Evolutionary conservation across 257 asterid genomes (phyloP), one percentile per base, ranked within the genome.

Genomic region (Thymus mandschuricus): DNA sequence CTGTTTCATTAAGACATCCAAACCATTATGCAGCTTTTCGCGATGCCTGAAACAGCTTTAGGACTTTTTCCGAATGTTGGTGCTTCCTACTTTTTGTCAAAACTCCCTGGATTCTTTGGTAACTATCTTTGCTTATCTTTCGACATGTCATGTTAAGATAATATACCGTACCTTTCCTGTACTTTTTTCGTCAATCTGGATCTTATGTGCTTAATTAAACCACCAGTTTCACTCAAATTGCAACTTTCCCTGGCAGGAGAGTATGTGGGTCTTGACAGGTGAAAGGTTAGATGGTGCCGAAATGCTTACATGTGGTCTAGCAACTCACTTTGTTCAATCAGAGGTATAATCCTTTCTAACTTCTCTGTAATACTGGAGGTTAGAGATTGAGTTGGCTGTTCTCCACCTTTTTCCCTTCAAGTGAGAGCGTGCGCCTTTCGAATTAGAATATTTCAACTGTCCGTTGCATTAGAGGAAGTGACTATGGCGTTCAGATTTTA

Each of bases 1-100:
- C 8, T 56, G 31, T 65, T 61, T 28, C 63, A 27, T 61, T 55
- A 44, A 57, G 30, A 52, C 51, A 51, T 63, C 38, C 57, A 63
- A 21, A 54, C 61, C 60, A 80, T 77, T 68, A 60, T 81, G 84
- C 87, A 94, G 98, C 90, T 89, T 81, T 94, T 88, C 77, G 95
- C 98, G 12, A 91, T 94, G 98, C 97, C 98, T 67, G 97, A 94
- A 87, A 91, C 98, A 33, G 85, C 89, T 29, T 73, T 94, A 79
- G 98, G 98, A 60, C 92, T 85, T 67, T 89, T 94, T 81, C 97
- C 96, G 28, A 97, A 93, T 69, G 81, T 89, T 58, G 97, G 97
- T 10, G 95, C 97, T 78, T 94, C 98, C 55, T 89, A 82, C 82
- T 91, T 84, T 78, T 80, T 91, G 80, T 91, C 97, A 64, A 91